These are phyloP conservation scores for Botrytis fabae DNA, from an alignment of 2,329 filamentous ascomycete species.

Conservation along the genomic window DNA sequence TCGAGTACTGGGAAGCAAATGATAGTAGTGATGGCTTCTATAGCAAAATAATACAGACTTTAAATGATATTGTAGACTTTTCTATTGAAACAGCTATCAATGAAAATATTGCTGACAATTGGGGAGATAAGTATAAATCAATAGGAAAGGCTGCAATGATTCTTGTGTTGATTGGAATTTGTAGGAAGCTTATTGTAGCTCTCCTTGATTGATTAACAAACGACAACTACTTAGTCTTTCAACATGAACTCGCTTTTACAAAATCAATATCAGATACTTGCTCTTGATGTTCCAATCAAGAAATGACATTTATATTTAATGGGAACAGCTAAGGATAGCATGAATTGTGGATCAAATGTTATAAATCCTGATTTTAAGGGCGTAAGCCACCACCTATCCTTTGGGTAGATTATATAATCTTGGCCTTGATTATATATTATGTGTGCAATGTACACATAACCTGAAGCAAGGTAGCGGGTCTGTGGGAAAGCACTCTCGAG, in stretches of 20 bases:
- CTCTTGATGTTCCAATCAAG: accelerated
- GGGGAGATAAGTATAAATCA: neutral
- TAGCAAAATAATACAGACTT: neutral
- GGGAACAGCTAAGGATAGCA: neutral
- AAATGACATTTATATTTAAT: neutral
- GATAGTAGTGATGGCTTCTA: neutral
- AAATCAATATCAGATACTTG: neutral
- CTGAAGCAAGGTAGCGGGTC: no score
- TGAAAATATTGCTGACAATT: neutral
- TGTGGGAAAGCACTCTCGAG: no score
- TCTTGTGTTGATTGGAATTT: neutral
- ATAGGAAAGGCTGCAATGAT: neutral
- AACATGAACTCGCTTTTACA: neutral
- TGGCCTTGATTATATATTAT: no score
- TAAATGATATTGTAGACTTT: neutral
- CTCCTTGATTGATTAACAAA: neutral
- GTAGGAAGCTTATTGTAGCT: neutral
- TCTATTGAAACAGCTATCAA: neutral
- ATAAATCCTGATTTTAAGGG: no score
- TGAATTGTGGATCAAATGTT: neutral
- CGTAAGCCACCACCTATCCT: no score
- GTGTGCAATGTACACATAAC: no score
- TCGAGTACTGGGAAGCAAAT: neutral
- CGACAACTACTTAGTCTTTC: neutral
- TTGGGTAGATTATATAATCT: no score